Base-by-base conservation (phyloP, 768 basidiomycete species). In the Pilatotrama ljubarskyi region DNA sequence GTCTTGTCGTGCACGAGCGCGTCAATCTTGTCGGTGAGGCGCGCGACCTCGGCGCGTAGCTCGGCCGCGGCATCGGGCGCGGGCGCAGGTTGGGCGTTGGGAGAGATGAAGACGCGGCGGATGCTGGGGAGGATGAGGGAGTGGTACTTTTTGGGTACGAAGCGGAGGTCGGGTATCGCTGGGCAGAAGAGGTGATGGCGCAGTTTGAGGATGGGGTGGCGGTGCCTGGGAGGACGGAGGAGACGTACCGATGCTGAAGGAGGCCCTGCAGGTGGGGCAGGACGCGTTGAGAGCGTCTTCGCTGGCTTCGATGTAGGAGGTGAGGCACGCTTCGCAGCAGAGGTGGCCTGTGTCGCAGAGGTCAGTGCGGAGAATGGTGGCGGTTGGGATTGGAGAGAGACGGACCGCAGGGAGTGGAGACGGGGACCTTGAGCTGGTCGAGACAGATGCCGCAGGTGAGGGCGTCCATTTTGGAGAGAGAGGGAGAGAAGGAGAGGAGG, bases 61-160 rank as follows among this genome's bases (percentile, higher is more conserved):
- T 61, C 56, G 25, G 26, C 58, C 8, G 18, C 32, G 14, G 59
- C 36, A 14, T 61, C 51, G n/a, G 36, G 13, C 4, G 38, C 36
- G 35, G 58, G 32, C 18, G 42, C 14, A 60, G 4, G 75, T 62
- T 66, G n/a, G 51, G 20, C 59, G 63, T n/a, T 70, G 49, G 22
- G 65, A 46, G 49, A 51, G 53, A 82, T 60, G 65, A 80, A 84
- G n/a, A 85, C 74, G 60, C 82, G 79, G 57, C 82, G 78, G 15
- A 84, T 70, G 48, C 73, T 71, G 6, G 80, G 77, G 3, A 76
- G 44, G 35, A 84, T 71, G 65, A 77, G 83, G 40, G 73, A 71
- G 66, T 82, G 81, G 64, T 81, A 81, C 67, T 80, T 80, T 61
- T 75, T 70, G 5, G 82, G 81, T 18, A 85, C 73, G 53, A 76